Evolutionary conservation across 768 basidiomycete genomes (phyloP).

Genomic region (Lactifluus volemus): DNA sequence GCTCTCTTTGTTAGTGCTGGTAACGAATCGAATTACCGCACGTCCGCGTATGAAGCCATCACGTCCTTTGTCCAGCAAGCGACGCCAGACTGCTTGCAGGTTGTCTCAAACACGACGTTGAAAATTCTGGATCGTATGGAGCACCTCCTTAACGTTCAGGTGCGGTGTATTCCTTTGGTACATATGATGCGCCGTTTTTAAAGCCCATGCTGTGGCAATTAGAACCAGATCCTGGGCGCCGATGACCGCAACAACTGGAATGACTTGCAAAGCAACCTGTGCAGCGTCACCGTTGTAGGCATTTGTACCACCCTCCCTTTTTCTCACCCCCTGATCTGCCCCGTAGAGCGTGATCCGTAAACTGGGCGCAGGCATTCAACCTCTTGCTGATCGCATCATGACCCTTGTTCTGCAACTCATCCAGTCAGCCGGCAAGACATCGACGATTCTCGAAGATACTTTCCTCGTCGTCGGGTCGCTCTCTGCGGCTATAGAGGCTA

Average conservation of each 20-base stretch:
- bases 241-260: conserved; percentile 99
- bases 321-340: neutral
- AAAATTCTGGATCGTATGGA: conserved; percentile 88
- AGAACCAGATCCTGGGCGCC: conserved; percentile 90
- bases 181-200: neutral
- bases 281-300: conserved; percentile 79
- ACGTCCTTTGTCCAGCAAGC: conserved; percentile 79
- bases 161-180: conserved; percentile 25
- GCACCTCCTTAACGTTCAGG: conserved; percentile 75
- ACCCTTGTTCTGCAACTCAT: conserved; percentile 80
- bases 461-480: conserved; percentile 91
- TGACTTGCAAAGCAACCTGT: conserved; percentile 93
- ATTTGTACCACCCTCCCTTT: neutral
- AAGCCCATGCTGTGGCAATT: neutral
- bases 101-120: conserved; percentile 75
- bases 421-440: conserved; percentile 80
- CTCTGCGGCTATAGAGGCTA: conserved; percentile 55
- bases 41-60: conserved; percentile 94
- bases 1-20: conserved; percentile 39
- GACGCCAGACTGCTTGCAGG: conserved; percentile 64
- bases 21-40: conserved; percentile 90
- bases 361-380: conserved; percentile 72
- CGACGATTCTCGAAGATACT: conserved; percentile 92
- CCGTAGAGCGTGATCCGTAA: conserved; percentile 76
- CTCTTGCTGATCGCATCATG: conserved; percentile 93